Evolutionary conservation across 768 basidiomycete genomes (phyloP).

Genomic region (Russula earlei): DNA sequence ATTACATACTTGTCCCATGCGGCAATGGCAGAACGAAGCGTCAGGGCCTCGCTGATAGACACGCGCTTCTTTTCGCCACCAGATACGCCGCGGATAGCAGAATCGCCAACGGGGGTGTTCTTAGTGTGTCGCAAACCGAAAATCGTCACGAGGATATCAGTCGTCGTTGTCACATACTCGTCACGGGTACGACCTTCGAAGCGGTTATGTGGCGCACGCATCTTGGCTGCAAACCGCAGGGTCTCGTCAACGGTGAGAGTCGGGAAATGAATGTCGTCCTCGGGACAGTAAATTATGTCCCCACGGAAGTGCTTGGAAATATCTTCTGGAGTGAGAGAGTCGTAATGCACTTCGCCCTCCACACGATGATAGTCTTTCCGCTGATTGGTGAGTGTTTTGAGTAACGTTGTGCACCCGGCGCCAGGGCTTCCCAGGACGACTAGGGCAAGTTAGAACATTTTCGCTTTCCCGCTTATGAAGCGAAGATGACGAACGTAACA

Average conservation of each 20-base stretch:
- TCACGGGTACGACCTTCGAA: conserved; percentile 35
- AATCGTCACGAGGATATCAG: conserved; percentile 50
- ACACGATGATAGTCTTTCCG: conserved; percentile 58
- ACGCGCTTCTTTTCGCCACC: conserved; percentile 77
- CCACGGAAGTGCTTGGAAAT: conserved; percentile 61
- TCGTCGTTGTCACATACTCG: conserved; percentile 33
- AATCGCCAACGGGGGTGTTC: conserved; percentile 71
- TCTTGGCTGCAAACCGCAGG: conserved; percentile 56
- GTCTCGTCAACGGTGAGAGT: conserved; percentile 76
- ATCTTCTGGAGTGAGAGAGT: conserved; percentile 58
- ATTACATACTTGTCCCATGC: conserved; percentile 65
- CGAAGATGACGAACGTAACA: conserved; percentile 45
- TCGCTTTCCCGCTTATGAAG: background rate
- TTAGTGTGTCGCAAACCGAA: conserved; percentile 70
- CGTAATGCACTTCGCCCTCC: conserved; percentile 65
- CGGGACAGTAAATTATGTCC: conserved; percentile 72
- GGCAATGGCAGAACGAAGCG: conserved; percentile 49
- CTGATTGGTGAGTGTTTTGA: conserved; percentile 75
- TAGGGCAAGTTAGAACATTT: conserved; percentile 22
- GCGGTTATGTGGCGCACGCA: conserved; percentile 54
- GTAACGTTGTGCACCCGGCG: conserved; percentile 75
- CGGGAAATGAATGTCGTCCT: conserved; percentile 82
- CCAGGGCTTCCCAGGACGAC: conserved; percentile 83
- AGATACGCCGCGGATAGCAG: conserved; percentile 60
- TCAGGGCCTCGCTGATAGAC: conserved; percentile 64